Conservation (phyloP, 306 rosid species). For the Citrullus mucosospermus region DNA sequence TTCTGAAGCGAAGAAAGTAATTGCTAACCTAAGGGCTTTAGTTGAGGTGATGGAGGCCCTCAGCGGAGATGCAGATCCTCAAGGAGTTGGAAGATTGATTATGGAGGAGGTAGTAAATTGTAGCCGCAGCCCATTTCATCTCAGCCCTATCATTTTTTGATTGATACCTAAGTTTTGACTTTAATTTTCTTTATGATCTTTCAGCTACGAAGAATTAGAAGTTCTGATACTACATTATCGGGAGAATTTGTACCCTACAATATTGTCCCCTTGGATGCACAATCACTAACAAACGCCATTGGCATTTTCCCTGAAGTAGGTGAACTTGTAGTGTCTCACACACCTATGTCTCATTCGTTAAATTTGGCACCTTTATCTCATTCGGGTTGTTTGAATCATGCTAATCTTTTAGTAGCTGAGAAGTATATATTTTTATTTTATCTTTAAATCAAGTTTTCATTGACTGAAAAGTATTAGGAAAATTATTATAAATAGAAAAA, state of each 20-base stretch:
- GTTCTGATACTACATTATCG: conserved; percentile 39
- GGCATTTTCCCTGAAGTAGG: conserved; percentile 90
- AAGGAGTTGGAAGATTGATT: conserved; percentile 68
- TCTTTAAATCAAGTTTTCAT: not conserved
- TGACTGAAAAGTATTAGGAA: not conserved
- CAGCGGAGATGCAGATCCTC: conserved; percentile 71
- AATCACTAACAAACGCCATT: conserved; percentile 70
- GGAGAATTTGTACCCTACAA: conserved; percentile 77
- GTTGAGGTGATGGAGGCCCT: conserved; percentile 93
- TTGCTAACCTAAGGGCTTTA: conserved; percentile 72
- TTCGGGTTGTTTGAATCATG: not conserved
- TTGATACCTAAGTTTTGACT: conserved; percentile 8
- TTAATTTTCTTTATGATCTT: conserved; percentile 12
- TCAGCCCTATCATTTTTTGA: conserved; percentile 1
- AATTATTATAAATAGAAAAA: no score
- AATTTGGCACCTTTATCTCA: not conserved
- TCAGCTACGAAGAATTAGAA: conserved; percentile 61
- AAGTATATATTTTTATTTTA: not conserved
- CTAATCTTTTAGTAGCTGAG: not conserved
- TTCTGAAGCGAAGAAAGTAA: conserved; percentile 49
- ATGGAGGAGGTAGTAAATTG: conserved; percentile 70
- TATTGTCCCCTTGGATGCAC: conserved; percentile 78
- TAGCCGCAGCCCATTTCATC: conserved; percentile 11
- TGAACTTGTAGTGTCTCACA: conserved; percentile 8
- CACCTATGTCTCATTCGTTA: not conserved